A percentile compares a stretch with the other conserved stretches of the same genome.
phyloP scores from a whole-genome alignment of 2,329 filamentous ascomycete species.

The Claviceps capensis region DNA sequence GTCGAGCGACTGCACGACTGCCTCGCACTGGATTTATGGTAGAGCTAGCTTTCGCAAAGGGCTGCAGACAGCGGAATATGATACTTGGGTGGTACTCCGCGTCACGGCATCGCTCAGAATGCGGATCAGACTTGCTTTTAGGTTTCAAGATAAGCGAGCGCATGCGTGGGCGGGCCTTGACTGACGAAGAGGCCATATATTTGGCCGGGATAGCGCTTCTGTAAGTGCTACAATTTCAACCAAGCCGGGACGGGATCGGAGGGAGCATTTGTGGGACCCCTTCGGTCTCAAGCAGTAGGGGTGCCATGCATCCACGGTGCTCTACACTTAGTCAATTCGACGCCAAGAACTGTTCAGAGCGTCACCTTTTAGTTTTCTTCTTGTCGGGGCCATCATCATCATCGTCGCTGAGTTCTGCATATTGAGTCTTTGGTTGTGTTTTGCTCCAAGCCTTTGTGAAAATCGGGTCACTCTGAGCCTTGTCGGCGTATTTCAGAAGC shows the following conservation, averaged over 20 bases:
- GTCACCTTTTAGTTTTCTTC: conserved; percentile 43
- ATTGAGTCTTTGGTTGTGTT: conserved; percentile 86
- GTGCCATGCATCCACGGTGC: neutral
- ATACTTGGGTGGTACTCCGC: neutral
- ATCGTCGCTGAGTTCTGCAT: conserved; percentile 77
- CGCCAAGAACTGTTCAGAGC: neutral
- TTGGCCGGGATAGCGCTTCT: too few relatives aligned
- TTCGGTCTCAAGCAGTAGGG: neutral
- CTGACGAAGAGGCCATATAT: too few relatives aligned
- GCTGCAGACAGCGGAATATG: neutral
- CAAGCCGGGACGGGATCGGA: neutral
- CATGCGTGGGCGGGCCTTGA: too few relatives aligned
- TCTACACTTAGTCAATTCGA: neutral
- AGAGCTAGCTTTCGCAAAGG: neutral
- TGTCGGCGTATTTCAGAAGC: conserved; percentile 84
- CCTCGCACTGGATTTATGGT: neutral
- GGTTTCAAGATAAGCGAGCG: neutral
- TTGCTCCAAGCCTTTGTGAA: conserved; percentile 90
- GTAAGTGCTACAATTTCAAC: neutral
- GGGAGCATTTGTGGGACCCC: neutral
- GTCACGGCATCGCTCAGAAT: neutral
- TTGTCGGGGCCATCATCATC: conserved; percentile 60
- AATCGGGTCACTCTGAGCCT: conserved; percentile 81
- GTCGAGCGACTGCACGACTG: neutral
- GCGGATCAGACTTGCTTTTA: neutral